Evolutionary conservation across 768 basidiomycete species (phyloP), one percentile per base, ranked within the genome.

Genomic region (Pleurotus giganteus): DNA sequence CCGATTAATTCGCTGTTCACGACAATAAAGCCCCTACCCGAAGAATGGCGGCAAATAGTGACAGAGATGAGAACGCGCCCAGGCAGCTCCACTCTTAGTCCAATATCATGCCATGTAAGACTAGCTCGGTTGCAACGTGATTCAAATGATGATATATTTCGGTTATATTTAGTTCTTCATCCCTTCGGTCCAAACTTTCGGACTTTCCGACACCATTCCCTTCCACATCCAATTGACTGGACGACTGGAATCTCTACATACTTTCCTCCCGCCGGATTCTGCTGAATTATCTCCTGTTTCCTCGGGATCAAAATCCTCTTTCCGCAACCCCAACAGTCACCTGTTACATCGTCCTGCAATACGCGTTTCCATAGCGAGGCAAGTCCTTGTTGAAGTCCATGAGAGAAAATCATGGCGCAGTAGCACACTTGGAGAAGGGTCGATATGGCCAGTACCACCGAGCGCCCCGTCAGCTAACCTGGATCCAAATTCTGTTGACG

Each of bases 161-260:
- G 2, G 23, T n/a, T 8, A 39, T 36, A 15, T 58, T 32, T 58
- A 88, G 86, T 63, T 87, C 12, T 84, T 88, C 63, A 70, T 87
- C 17, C 87, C 86, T 13, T 73, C 74, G 4, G 76, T 74, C 15
- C 78, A 77, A 43, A 74, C 78, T 12, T 88, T 78, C 66, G 77
- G 79, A 5, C 44, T 85, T 32, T 62, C 71, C 8, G 83, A 87
- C 58, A 73, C 70, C 19, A 84, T 88, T 9, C 84, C 85, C 4
- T 83, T 88, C 65, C 83, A 86, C 61, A 62, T 89, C 12, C 87
- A 88, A 59, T 69, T 88, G 34, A 73, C 73, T 24, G 84, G 77
- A 6, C 70, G 71, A n/a, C 59, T 73, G 1, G 61, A 69, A 24
- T 77, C 81, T 1, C 71, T 86, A 5, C 69, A 66, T 21, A 73